A percentile compares a stretch with the other conserved stretches of the same genome.
Conservation (phyloP, 371 early-diverging fungal genomes). For the Mucor piriformis region DNA sequence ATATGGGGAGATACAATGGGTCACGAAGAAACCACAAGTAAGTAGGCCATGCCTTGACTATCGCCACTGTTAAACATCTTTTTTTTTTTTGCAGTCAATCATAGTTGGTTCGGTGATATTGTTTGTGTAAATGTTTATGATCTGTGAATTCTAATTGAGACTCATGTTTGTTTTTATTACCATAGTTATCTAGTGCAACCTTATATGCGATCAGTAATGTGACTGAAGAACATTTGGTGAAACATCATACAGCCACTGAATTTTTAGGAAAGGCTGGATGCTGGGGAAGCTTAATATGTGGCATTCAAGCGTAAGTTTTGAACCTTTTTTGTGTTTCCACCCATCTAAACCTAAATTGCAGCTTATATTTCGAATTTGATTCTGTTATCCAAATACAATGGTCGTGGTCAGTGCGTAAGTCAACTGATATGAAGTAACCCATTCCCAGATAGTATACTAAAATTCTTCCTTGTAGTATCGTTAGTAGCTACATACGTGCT, state of each 20-base stretch:
- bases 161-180: background rate
- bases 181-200: slow-evolving; percentile 42
- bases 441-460: no score
- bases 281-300: slow-evolving; percentile 39
- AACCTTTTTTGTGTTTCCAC: no score
- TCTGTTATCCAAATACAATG: slow-evolving; percentile 25
- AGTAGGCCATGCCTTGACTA: background rate
- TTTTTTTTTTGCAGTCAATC: slow-evolving; percentile 26
- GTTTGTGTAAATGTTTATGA: slow-evolving; percentile 49
- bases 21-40: slow-evolving; percentile 24
- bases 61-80: background rate
- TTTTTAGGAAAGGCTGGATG: slow-evolving; percentile 39
- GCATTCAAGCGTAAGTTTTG: slow-evolving; percentile 41
- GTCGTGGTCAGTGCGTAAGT: slow-evolving; percentile 34
- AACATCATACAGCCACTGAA: slow-evolving; percentile 31
- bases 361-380: slow-evolving; percentile 38
- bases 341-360: no score
- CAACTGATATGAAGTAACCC: no score
- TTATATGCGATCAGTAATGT: slow-evolving; percentile 50
- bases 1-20: slow-evolving; percentile 39
- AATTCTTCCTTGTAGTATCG: no score
- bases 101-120: slow-evolving; percentile 52
- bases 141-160: no score
- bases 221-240: slow-evolving; percentile 49
- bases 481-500: slow-evolving; percentile 34